phyloP scores from a whole-genome alignment of 352 stramenopile genomes.

The Achlya hypogyna region DNA sequence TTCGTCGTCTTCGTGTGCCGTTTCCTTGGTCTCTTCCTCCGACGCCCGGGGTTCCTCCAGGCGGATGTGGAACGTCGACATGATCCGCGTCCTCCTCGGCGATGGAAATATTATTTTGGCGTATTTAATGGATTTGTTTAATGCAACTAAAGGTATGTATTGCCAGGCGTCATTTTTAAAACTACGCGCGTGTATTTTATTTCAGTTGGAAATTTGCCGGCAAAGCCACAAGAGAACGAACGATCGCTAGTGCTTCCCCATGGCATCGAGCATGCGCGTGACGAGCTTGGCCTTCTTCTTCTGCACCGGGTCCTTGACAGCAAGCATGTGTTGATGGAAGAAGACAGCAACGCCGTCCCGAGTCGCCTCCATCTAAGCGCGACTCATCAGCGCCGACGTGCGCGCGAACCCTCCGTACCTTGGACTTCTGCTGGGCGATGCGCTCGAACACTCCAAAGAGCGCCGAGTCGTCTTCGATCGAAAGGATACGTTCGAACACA shows the following conservation, averaged over 20 bases:
- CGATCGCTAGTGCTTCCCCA: slow-evolving; percentile 5
- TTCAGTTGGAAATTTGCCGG: not conserved
- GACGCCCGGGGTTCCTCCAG: not conserved
- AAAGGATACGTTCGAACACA: slow-evolving; percentile 63
- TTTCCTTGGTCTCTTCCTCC: not conserved
- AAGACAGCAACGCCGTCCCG: slow-evolving; percentile 74
- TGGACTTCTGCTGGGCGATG: slow-evolving; percentile 8
- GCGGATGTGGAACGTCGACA: not conserved
- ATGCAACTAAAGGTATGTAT: not conserved
- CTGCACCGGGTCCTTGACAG: not conserved
- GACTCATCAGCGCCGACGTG: not conserved
- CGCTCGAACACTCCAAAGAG: slow-evolving; percentile 15
- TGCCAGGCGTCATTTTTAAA: too few relatives aligned
- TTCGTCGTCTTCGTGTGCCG: not conserved
- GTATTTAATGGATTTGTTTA: not conserved
- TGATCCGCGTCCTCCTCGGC: not conserved
- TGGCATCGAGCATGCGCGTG: not conserved
- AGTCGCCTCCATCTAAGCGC: slow-evolving; percentile 22
- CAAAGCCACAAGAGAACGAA: not conserved
- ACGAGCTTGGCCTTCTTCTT: slow-evolving; percentile 6
- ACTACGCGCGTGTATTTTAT: not conserved
- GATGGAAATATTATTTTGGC: not conserved
- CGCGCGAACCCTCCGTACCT: not conserved
- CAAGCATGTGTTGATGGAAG: slow-evolving; percentile 52
- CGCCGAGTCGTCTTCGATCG: slow-evolving; percentile 70